phyloP scores from a whole-genome alignment of 31 red algal genomes.

The Odonthalia washingtoniensis region DNA sequence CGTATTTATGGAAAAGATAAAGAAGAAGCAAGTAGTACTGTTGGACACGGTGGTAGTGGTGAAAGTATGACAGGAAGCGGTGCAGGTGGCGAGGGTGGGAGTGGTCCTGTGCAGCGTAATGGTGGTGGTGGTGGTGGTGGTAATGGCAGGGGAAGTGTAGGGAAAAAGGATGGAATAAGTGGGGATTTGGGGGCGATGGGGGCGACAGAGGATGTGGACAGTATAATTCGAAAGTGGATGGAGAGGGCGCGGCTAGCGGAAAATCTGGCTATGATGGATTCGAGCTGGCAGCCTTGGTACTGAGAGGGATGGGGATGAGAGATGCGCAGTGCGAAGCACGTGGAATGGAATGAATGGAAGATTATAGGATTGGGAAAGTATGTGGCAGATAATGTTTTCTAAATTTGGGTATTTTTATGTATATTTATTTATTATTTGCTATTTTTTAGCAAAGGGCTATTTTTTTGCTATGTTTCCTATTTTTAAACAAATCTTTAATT shows the following conservation, averaged over 20 bases:
- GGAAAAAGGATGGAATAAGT: slow-evolving; percentile 31
- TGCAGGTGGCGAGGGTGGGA: background rate
- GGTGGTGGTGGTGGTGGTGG: background rate
- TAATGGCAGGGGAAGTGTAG: background rate
- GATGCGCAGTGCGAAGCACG: too few relatives aligned
- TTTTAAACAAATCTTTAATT: too few relatives aligned
- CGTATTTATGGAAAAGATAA: background rate
- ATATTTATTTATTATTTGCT: too few relatives aligned
- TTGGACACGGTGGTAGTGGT: background rate
- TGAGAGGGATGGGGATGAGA: too few relatives aligned
- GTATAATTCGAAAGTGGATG: slow-evolving; percentile 57
- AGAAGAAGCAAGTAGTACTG: background rate
- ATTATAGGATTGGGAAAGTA: too few relatives aligned
- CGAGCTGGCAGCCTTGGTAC: slow-evolving; percentile 94
- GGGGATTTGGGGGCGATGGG: slow-evolving; percentile 4
- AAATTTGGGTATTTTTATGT: too few relatives aligned
- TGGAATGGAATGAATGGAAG: too few relatives aligned
- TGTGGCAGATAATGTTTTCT: too few relatives aligned
- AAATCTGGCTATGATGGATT: slow-evolving; percentile 87
- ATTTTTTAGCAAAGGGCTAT: too few relatives aligned
- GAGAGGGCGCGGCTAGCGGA: slow-evolving; percentile 54
- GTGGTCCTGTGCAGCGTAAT: background rate
- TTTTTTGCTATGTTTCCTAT: too few relatives aligned
- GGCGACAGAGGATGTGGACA: background rate
- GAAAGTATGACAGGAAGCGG: background rate